Evolutionary conservation across 1,284 basidiomycete species (phyloP), one percentile per base, ranked within the genome.

Genomic region (Rhodotorula mucilaginosa): DNA sequence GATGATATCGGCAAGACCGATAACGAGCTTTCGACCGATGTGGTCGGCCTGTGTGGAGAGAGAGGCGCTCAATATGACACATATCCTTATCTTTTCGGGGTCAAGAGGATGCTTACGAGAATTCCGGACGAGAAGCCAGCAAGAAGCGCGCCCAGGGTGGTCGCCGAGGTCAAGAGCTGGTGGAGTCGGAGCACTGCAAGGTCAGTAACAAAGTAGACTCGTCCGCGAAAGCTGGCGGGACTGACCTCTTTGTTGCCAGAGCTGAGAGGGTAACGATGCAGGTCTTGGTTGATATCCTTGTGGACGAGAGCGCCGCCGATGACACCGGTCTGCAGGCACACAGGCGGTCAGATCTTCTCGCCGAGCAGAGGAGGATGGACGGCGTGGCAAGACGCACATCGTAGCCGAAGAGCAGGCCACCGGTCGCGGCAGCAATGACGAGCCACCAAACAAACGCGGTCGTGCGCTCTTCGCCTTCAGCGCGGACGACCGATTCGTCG

Each of bases 81-180:
- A 26, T 5, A 39, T 39, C 39, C 12, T 5, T 26, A 12, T 6
- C n/a, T n/a, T 54, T 29, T 21, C 5, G 0, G 15, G 6, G 31
- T 15, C 7, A 58, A n/a, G 16, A 64, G 16, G 89, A 84, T 5
- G 90, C 90, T n/a, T 86, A 86, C 82, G 58, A 90, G 81, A 63
- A 88, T 83, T 5, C 91, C 90, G 2, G 89, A 88, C 6, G 82
- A 83, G 21, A 92, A 83, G 52, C 89, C 88, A 23, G 90, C 91
- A 4, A 92, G 68, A 4, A 93, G 84, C 0, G 90, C 91, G 15
- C 89, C 90, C 34, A 92, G 83, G 0, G 90, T 92, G 0, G 91
- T 93, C 0, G 90, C 84, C 2, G 90, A 89, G 0, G 90, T 92
- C 18, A 76, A 66, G 31, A 75, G 68, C 74, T 74, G 65, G 8